These are phyloP conservation scores for Picochlorum sp. DNA, from an alignment of 139 green algal species.

Conservation along the genomic window DNA sequence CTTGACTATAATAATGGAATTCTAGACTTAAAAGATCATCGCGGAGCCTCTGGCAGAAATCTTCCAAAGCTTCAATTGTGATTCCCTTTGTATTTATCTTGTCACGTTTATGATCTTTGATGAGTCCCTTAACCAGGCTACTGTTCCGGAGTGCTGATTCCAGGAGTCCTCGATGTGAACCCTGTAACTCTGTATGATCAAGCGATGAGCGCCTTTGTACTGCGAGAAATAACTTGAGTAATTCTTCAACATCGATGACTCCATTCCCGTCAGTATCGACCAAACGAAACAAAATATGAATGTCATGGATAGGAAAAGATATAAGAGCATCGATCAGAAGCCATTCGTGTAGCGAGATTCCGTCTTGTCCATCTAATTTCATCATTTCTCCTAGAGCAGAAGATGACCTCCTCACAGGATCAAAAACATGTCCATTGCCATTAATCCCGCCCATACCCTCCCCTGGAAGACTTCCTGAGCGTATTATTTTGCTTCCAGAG, in stretches of 20 bases:
- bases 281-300: constrained; percentile 51
- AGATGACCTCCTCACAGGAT: constrained; percentile 60
- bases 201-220: neutral
- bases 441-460: constrained; percentile 15
- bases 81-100: too few species aligned
- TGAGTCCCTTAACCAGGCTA: too few species aligned
- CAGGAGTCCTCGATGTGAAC: neutral
- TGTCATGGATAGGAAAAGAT: constrained; percentile 38
- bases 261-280: constrained; percentile 56
- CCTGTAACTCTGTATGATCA: neutral
- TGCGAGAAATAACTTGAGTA: constrained; percentile 11
- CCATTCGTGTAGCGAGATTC: constrained; percentile 69
- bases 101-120: too few species aligned
- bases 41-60: too few species aligned
- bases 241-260: constrained; percentile 48
- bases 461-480: constrained; percentile 53
- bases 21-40: too few species aligned
- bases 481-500: constrained; percentile 37
- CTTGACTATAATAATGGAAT: too few species aligned
- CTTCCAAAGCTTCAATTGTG: too few species aligned
- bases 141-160: too few species aligned
- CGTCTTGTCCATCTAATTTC: constrained; percentile 39
- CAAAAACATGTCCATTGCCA: constrained; percentile 25
- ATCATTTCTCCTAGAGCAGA: too few species aligned
- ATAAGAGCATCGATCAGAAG: constrained; percentile 63